These are phyloP conservation scores for Lactarius vividus DNA, from an alignment of 768 basidiomycete genomes.

Conservation along the genomic window DNA sequence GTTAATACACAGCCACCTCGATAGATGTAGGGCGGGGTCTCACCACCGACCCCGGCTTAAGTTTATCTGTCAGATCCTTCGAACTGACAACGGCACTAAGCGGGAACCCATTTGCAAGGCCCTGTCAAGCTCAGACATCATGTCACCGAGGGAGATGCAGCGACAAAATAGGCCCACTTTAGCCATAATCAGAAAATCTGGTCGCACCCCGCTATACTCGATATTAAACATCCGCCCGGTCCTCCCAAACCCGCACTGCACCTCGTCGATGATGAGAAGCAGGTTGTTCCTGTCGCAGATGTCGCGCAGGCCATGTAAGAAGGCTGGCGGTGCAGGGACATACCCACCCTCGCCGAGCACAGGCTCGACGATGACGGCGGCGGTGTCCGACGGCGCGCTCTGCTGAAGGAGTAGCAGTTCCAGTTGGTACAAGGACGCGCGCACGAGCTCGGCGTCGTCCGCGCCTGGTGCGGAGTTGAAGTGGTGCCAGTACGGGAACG, in stretches of 20 bases:
- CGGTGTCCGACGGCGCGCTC: slow-evolving; percentile 79
- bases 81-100: slow-evolving; percentile 81
- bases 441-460: slow-evolving; percentile 53
- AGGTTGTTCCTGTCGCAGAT: slow-evolving; percentile 89
- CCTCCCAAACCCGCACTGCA: slow-evolving; percentile 87
- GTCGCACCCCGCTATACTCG: slow-evolving; percentile 78
- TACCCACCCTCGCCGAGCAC: slow-evolving; percentile 96
- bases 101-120: slow-evolving; percentile 91
- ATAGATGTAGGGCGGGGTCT: slow-evolving; percentile 12
- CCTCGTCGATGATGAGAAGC: slow-evolving; percentile 81
- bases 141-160: neutral
- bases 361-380: slow-evolving; percentile 92
- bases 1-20: neutral
- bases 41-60: slow-evolving; percentile 80
- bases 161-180: slow-evolving; percentile 49
- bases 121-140: slow-evolving; percentile 40
- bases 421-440: slow-evolving; percentile 73
- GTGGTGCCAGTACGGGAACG: slow-evolving; percentile 96
- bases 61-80: slow-evolving; percentile 75
- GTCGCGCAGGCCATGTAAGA: slow-evolving; percentile 72
- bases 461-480: slow-evolving; percentile 56
- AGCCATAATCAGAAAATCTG: slow-evolving; percentile 87
- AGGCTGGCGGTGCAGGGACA: slow-evolving; percentile 79
- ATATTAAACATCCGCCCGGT: slow-evolving; percentile 83
- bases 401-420: slow-evolving; percentile 79